Percentiles rank a stretch among this genome's conserved stretches.
Conservation (phyloP, 2,329 filamentous ascomycete species). For the Trichoderma citrinoviride region DNA sequence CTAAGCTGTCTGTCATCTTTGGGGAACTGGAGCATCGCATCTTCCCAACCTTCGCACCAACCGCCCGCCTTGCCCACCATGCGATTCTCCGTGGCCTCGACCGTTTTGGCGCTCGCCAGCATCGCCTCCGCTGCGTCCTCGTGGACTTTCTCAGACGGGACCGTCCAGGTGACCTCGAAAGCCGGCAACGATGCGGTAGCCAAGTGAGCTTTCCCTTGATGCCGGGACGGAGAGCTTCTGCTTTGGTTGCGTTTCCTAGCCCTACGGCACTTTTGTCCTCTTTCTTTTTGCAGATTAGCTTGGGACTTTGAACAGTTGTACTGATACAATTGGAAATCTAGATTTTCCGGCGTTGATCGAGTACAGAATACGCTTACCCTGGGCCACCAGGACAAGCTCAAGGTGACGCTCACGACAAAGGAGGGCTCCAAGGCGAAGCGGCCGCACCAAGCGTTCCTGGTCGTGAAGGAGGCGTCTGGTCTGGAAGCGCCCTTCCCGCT, state of each 20-base stretch:
- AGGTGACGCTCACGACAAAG: constrained; percentile 76
- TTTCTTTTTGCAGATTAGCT: background rate
- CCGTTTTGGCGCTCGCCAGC: constrained; percentile 48
- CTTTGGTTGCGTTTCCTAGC: background rate
- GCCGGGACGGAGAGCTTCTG: constrained; percentile 2
- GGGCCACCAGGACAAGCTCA: constrained; percentile 69
- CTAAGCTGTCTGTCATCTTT: constrained; percentile 35
- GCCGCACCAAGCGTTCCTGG: constrained; percentile 90
- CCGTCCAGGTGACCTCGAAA: constrained; percentile 63
- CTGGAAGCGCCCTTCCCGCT: constrained; percentile 87
- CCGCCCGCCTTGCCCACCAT: constrained; percentile 30
- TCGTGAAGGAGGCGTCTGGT: constrained; percentile 73
- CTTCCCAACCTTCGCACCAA: constrained; percentile 23
- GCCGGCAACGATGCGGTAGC: constrained; percentile 62
- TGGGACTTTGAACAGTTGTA: constrained; percentile 20
- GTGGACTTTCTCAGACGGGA: constrained; percentile 74
- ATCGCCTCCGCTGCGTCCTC: constrained; percentile 51
- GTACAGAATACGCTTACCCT: constrained; percentile 64
- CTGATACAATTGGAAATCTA: constrained; percentile 38
- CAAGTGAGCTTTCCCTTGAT: constrained; percentile 51
- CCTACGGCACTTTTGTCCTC: background rate
- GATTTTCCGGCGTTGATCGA: constrained; percentile 57
- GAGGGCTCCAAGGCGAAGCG: constrained; percentile 76
- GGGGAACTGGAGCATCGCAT: constrained; percentile 15
- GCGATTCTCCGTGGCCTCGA: constrained; percentile 40